These are phyloP conservation scores for Protea cynaroides DNA, from an alignment of 164 flowering plant species.

Conservation along the genomic window DNA sequence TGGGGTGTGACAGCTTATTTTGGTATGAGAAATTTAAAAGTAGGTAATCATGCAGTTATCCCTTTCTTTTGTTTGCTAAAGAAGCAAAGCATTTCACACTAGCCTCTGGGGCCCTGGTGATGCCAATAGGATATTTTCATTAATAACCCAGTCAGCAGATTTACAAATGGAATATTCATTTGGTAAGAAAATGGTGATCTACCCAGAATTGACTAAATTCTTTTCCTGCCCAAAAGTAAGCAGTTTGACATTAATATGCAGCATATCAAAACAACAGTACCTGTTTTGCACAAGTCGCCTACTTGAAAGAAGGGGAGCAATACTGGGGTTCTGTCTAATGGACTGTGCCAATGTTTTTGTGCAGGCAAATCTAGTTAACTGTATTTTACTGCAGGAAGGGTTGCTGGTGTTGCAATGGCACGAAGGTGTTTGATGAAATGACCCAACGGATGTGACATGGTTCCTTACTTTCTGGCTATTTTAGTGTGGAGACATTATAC, in stretches of 20 bases:
- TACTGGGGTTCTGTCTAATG: slow-evolving; percentile 46
- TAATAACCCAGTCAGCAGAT: not conserved
- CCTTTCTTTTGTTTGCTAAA: no score
- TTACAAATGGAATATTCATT: not conserved
- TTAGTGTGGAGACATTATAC: slow-evolving; percentile 29
- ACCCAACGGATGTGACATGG: slow-evolving; percentile 33
- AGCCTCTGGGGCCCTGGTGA: no score
- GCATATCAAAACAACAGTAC: no score
- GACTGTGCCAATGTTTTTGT: slow-evolving; percentile 42
- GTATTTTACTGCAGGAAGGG: slow-evolving; percentile 26
- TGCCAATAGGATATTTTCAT: not conserved
- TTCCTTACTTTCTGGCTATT: slow-evolving; percentile 35
- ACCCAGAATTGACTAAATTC: no score
- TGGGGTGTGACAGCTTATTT: no score
- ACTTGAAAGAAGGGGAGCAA: slow-evolving; percentile 45
- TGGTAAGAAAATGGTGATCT: no score
- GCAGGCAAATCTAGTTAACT: slow-evolving; percentile 52
- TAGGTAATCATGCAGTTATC: no score
- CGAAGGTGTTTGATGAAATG: slow-evolving; percentile 47
- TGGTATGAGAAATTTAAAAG: no score
- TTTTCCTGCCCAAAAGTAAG: no score
- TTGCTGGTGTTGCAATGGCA: slow-evolving; percentile 14
- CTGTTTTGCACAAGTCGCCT: no score
- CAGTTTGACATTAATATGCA: no score
- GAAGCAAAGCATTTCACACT: no score